Percentiles rank a stretch among this genome's conserved stretches.
phyloP scores from a whole-genome alignment of 257 asterid genomes.

The Solanum etuberosum region DNA sequence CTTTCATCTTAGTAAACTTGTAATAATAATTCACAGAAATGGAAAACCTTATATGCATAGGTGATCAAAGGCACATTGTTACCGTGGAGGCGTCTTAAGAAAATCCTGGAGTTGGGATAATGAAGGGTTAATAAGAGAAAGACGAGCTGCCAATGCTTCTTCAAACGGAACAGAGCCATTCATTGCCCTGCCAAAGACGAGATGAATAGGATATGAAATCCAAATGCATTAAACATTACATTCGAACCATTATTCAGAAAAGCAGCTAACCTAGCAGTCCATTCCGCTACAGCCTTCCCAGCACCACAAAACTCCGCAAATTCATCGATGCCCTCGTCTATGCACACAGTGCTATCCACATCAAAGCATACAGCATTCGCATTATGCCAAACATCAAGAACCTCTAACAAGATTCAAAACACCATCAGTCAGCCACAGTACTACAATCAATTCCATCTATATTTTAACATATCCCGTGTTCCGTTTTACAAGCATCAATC shows the following conservation, averaged over 20 bases:
- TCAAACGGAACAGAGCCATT: conserved; percentile 92
- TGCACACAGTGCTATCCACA: conserved; percentile 93
- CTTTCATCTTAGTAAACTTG: not conserved
- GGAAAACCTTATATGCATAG: not conserved
- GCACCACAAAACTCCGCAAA: conserved; percentile 97
- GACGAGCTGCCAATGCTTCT: conserved; percentile 86
- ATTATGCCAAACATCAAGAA: conserved; percentile 61
- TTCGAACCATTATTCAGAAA: not conserved
- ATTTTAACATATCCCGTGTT: not conserved
- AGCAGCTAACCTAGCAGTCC: conserved; percentile 68
- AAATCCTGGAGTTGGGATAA: conserved; percentile 59
- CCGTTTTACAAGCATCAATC: not conserved
- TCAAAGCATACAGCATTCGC: conserved; percentile 88
- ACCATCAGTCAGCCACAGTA: conserved; percentile 9
- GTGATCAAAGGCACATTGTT: not conserved
- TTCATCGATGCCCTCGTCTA: conserved; percentile 98
- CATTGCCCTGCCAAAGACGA: conserved; percentile 66
- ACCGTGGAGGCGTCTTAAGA: conserved; percentile 83
- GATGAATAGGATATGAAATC: not conserved
- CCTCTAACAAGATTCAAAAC: conserved; percentile 41
- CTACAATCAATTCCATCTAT: not conserved
- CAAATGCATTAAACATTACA: not conserved
- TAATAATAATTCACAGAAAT: not conserved
- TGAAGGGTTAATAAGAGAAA: conserved; percentile 75
- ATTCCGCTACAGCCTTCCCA: conserved; percentile 89